Percentiles rank a stretch among this genome's conserved stretches.
Conservation (phyloP, 2,329 filamentous ascomycete genomes). For the Ascosphaera acerosa region DNA sequence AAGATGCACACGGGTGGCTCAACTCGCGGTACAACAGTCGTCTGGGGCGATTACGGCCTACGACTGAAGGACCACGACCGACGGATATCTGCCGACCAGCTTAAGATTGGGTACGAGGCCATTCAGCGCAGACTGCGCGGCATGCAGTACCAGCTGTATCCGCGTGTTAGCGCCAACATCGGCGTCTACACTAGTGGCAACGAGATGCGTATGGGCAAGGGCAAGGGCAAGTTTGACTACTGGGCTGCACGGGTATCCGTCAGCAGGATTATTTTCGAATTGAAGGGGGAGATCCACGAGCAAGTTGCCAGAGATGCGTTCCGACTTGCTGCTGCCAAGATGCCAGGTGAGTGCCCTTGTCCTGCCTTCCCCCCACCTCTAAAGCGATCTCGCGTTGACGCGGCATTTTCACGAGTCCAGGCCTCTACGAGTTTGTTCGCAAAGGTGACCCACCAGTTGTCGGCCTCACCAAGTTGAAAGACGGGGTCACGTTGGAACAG, state of each 20-base stretch:
- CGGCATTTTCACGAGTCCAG: conserved; percentile 9
- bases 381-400: not conserved
- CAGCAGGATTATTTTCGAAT: conserved; percentile 75
- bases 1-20: conserved; percentile 79
- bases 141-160: conserved; percentile 79
- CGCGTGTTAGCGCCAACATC: conserved; percentile 71
- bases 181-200: conserved; percentile 92
- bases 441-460: conserved; percentile 78
- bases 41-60: conserved; percentile 89
- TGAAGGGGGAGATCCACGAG: conserved; percentile 82
- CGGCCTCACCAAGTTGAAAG: conserved; percentile 66
- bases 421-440: conserved; percentile 68
- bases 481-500: conserved; percentile 58
- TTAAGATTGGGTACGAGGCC: conserved; percentile 80
- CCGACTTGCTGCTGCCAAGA: conserved; percentile 75
- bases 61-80: conserved; percentile 87
- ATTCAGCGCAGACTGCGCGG: conserved; percentile 75
- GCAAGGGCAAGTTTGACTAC: conserved; percentile 90
- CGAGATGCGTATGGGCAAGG: conserved; percentile 97
- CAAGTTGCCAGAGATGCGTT: conserved; percentile 86
- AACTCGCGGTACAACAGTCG: conserved; percentile 73
- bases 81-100: conserved; percentile 59
- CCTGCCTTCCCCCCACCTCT: not conserved
- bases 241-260: conserved; percentile 82
- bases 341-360: conserved; percentile 42